phyloP scores from a whole-genome alignment of 2,329 filamentous ascomycete genomes.

The Huntiella moniliformis region DNA sequence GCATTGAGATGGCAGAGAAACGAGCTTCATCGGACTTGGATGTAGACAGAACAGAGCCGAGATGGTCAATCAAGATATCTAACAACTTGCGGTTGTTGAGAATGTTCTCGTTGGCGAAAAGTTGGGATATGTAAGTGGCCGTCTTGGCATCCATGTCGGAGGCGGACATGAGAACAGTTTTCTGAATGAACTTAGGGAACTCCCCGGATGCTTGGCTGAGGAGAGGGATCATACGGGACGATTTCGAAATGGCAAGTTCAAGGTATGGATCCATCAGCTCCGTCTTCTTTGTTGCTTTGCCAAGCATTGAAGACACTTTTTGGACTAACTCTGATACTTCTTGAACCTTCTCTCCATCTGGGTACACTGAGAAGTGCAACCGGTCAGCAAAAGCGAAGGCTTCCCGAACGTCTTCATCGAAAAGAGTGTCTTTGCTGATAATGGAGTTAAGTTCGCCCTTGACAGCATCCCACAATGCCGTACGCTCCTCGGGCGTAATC shows the following conservation, averaged over 20 bases:
- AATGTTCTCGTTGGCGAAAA: constrained; percentile 12
- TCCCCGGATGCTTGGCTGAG: constrained; percentile 9
- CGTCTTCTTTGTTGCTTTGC: constrained; percentile 16
- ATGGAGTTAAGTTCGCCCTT: constrained; percentile 19
- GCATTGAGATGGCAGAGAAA: constrained; percentile 7
- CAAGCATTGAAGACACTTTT: constrained; percentile 19
- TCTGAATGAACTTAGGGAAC: constrained; percentile 10
- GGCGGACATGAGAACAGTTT: constrained; percentile 3
- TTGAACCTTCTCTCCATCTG: constrained; percentile 17
- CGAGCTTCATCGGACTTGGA: background rate
- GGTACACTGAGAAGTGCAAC: constrained; percentile 22
- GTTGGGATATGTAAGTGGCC: constrained; percentile 6
- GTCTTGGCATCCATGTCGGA: constrained; percentile 4
- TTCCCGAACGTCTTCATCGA: constrained; percentile 21
- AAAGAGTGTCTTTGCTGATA: constrained; percentile 18
- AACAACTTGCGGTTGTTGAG: constrained; percentile 11
- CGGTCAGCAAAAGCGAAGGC: constrained; percentile 23
- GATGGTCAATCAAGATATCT: constrained; percentile 10
- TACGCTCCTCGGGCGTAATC: constrained; percentile 17
- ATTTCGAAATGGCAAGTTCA: constrained; percentile 8
- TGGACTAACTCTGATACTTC: constrained; percentile 19
- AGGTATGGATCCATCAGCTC: constrained; percentile 3
- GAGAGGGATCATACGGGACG: constrained; percentile 10
- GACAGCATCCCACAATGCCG: constrained; percentile 19
- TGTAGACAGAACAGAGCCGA: constrained; percentile 8